Conservation (phyloP, 371 early-diverging fungal genomes). For the Saksenaea vasiformis region DNA sequence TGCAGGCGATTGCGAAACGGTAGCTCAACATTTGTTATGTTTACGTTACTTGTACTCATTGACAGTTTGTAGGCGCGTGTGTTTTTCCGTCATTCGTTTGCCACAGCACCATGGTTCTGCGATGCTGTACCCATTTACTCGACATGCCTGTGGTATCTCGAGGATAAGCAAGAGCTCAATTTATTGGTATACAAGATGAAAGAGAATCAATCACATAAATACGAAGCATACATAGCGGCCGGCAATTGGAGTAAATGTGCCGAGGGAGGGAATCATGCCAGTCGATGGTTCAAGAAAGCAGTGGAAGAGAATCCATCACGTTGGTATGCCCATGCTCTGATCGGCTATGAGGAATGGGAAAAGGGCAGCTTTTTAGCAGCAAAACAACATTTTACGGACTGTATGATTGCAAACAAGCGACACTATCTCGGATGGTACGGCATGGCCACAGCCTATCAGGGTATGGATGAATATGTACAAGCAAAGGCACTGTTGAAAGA, state of each 20-base stretch:
- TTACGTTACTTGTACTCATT: not conserved
- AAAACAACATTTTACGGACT: conserved; percentile 32
- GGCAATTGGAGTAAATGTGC: conserved; percentile 46
- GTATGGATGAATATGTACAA: conserved; percentile 25
- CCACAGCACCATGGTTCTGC: conserved; percentile 45
- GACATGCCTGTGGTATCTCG: conserved; percentile 45
- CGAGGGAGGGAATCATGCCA: conserved; percentile 30
- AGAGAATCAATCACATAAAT: conserved; percentile 33
- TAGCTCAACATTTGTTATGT: not conserved
- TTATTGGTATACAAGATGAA: conserved; percentile 43
- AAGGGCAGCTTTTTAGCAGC: conserved; percentile 34
- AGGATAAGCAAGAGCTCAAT: conserved; percentile 39
- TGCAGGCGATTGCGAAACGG: conserved; percentile 33
- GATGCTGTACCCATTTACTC: conserved; percentile 42
- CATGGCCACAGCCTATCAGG: conserved; percentile 31
- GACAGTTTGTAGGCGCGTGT: conserved; percentile 18
- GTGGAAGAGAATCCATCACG: conserved; percentile 28
- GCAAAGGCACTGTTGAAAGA: conserved; percentile 29
- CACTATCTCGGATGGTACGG: conserved; percentile 44
- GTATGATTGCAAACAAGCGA: conserved; percentile 34
- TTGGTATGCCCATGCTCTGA: conserved; percentile 34
- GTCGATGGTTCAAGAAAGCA: conserved; percentile 44
- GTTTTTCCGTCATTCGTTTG: conserved; percentile 40
- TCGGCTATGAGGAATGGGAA: conserved; percentile 49
- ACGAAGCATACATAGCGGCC: conserved; percentile 44